Base-by-base conservation (phyloP, 306 rosid species). In the Lagenaria siceraria region DNA sequence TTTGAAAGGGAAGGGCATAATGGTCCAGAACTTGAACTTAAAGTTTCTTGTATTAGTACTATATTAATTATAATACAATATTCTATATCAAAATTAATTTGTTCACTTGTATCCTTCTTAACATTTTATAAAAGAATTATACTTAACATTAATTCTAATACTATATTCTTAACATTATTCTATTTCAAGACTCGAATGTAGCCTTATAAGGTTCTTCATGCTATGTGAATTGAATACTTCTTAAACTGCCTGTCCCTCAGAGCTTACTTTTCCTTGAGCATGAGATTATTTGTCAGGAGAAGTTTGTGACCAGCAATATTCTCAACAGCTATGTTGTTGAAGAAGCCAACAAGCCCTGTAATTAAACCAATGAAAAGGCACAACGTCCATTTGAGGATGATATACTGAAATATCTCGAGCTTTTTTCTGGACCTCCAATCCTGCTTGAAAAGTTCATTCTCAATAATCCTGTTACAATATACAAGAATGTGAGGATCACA, bases 241-340 rank as follows among this genome's bases (percentile, higher is more conserved):
- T 27, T 11, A 24, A 14, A 24, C 58, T 60, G 19, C 18, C 11
- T 15, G 42, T 21, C 58, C 22, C 52, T 36, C 73, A 33, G 81
- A 78, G 66, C 88, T 73, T 86, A 92, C 96, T 74, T 82, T 40
- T 78, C 22, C 38, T 82, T 63, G 40, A 86, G 73, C 96, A 92
- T 87, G 84, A 92, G 86, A 81, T 77, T 24, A 52, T 77, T 83
- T 78, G 94, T 90, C 62, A 90, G 54, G 18, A 86, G 78, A 64
- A 92, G 89, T 83, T 90, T 92, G 85, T 75, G 80, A 61, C 96
- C 96, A 43, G 98, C 88, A 61, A 92, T 84, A 68, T 92, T 92
- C 90, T 92, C 98, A 21, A 90, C 96, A 27, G 88, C 90, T 81
- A 90, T 79, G 82, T 82, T 92, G 77, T 88, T 92, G 82, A 87